A percentile compares a stretch with the other conserved stretches of the same genome.
Conservation (phyloP, 306 rosid genomes). For the Styphnolobium japonicum region DNA sequence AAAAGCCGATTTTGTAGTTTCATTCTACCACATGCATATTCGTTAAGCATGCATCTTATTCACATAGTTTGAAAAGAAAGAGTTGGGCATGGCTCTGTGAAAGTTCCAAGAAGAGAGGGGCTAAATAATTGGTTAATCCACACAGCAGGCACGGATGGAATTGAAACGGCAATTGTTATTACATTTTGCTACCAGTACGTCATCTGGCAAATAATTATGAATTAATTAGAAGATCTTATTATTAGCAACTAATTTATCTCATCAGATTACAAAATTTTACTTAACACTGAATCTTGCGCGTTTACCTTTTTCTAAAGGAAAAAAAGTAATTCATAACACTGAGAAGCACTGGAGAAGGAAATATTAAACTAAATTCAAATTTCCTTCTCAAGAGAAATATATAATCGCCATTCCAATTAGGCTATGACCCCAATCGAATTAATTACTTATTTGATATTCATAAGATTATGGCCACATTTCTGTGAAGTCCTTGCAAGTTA, state of each 20-base stretch:
- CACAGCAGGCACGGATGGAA: background rate
- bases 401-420: background rate
- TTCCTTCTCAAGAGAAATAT: background rate
- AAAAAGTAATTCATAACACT: background rate
- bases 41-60: background rate
- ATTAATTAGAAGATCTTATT: background rate
- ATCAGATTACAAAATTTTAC: background rate
- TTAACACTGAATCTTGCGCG: background rate
- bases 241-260: background rate
- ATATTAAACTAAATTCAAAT: background rate
- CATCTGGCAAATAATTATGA: background rate
- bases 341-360: background rate
- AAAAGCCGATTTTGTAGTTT: conserved; percentile 3
- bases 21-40: background rate
- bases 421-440: too few relatives aligned
- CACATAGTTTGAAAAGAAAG: background rate
- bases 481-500: background rate
- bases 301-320: background rate
- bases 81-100: background rate
- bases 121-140: too few relatives aligned
- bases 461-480: background rate
- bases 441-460: background rate
- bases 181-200: background rate
- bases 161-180: background rate
- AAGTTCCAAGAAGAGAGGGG: background rate